These are phyloP conservation scores for Roridomyces roridus DNA, from an alignment of 768 basidiomycete species.

Conservation along the genomic window DNA sequence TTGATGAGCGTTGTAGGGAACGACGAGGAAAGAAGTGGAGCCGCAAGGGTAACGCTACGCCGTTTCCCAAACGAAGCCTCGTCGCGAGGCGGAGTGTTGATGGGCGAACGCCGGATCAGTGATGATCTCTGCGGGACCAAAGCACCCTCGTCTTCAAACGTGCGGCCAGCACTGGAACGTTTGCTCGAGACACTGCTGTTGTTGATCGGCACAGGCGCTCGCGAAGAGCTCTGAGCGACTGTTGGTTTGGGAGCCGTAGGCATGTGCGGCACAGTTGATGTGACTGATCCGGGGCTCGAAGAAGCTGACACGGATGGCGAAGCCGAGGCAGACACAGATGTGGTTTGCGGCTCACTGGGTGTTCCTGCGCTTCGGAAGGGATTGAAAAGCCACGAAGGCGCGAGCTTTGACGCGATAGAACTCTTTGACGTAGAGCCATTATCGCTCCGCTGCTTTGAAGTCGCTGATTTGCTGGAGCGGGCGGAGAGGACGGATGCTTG, in stretches of 20 bases:
- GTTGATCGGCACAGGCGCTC: conserved; percentile 53
- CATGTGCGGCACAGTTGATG: conserved; percentile 40
- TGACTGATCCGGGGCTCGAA: conserved; percentile 29
- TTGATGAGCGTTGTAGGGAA: conserved; percentile 65
- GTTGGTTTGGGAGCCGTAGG: conserved; percentile 40
- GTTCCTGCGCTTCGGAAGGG: conserved; percentile 62
- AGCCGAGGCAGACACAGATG: conserved; percentile 54
- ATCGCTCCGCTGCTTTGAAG: conserved; percentile 42
- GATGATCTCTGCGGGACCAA: conserved; percentile 51
- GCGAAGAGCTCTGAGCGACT: conserved; percentile 33
- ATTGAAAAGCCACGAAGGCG: conserved; percentile 82
- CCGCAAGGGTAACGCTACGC: conserved; percentile 48
- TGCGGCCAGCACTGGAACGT: conserved; percentile 56
- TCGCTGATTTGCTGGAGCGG: conserved; percentile 54
- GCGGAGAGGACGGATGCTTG: conserved; percentile 68
- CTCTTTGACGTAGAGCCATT: conserved; percentile 32
- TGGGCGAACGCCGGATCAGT: conserved; percentile 62
- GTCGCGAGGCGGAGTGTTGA: conserved; percentile 74
- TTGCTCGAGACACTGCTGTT: conserved; percentile 30
- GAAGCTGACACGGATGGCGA: conserved; percentile 37
- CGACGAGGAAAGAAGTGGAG: conserved; percentile 44
- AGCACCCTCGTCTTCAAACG: conserved; percentile 66
- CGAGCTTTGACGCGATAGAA: conserved; percentile 61
- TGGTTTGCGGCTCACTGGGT: conserved; percentile 68
- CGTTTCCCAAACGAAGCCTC: conserved; percentile 65